Evolutionary conservation across 805 yeast species (phyloP), one percentile per base, ranked within the genome.

Genomic region (Cyberlindnera nakhonratchasimensis): DNA sequence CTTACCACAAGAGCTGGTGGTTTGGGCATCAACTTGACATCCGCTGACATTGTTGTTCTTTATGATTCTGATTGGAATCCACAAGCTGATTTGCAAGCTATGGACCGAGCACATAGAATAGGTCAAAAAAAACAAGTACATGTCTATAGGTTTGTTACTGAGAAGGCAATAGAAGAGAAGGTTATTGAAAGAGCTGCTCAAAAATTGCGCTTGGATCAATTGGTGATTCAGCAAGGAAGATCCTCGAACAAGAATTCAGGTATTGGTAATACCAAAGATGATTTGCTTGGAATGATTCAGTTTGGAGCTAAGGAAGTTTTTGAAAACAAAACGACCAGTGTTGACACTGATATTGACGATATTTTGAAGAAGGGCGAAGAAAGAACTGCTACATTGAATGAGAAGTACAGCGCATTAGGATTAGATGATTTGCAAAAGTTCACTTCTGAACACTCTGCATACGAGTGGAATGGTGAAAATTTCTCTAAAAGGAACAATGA

Each of bases 21-120:
- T 9, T 72, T 90, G 42, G 98, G 98, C 56, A 90, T 90, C 58
- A 90, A 91, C 59, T 72, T 90, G 58, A 91, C 96, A 1, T 78
- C 87, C 8, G 98, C 98, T 2, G 96, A 90, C 61, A 80, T 86
- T 32, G 98, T 90, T 37, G 77, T 90, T 4, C 63, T 90, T 21
- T 91, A 79, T 59, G 98, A 90, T 63, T 85, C 95, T 0, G 98
- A 90, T 66, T 90, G 98, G 98, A 90, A 90, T 59, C 98, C 98
- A 2, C 98, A 90, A 61, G 97, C 96, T 0, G 98, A 90, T 70
- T 71, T 90, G 55, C 98, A 90, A 66, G 97, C 97, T 1, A 90
- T 90, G 98, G 98, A 91, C 63, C 77, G 98, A 59, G 98, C 97
- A 1, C 98, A 90, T 60, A 80, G 98, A 70, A 90, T 90, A 59